phyloP scores from a whole-genome alignment of 2,329 filamentous ascomycete genomes.

The Colletotrichum godetiae region DNA sequence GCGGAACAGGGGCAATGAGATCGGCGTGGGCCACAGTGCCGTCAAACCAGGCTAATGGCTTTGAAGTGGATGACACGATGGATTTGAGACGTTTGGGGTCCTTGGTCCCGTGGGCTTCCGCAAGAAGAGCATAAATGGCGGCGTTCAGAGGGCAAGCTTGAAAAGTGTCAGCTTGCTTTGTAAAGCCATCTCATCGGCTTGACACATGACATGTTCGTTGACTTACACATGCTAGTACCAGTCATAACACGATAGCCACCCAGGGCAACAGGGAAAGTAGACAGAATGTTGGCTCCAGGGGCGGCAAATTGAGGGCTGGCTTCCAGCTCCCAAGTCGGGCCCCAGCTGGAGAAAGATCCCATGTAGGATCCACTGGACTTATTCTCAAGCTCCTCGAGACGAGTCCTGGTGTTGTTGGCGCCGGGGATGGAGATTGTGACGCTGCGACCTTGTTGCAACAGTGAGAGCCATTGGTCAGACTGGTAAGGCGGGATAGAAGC shows the following conservation, averaged over 20 bases:
- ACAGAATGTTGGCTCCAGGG: constrained; percentile 68
- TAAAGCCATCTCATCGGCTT: neutral
- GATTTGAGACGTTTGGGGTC: constrained; percentile 61
- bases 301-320: constrained; percentile 66
- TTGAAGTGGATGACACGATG: constrained; percentile 60
- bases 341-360: constrained; percentile 68
- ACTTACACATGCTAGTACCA: constrained; percentile 66
- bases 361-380: constrained; percentile 44
- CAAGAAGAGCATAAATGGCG: constrained; percentile 65
- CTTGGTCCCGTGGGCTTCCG: constrained; percentile 60
- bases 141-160: constrained; percentile 63
- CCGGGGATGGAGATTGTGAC: constrained; percentile 9
- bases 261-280: constrained; percentile 61
- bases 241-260: constrained; percentile 65
- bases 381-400: constrained; percentile 24
- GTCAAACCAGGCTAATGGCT: constrained; percentile 60
- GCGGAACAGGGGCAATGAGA: constrained; percentile 64
- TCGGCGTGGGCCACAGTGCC: constrained; percentile 46
- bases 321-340: constrained; percentile 69
- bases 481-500: constrained; percentile 20
- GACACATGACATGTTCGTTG: too few relatives aligned
- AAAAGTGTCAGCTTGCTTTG: neutral
- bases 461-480: constrained; percentile 14
- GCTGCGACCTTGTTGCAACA: neutral
- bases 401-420: constrained; percentile 28